Base-by-base conservation (phyloP, 805 yeast species). In the Yarrowia sp. region DNA sequence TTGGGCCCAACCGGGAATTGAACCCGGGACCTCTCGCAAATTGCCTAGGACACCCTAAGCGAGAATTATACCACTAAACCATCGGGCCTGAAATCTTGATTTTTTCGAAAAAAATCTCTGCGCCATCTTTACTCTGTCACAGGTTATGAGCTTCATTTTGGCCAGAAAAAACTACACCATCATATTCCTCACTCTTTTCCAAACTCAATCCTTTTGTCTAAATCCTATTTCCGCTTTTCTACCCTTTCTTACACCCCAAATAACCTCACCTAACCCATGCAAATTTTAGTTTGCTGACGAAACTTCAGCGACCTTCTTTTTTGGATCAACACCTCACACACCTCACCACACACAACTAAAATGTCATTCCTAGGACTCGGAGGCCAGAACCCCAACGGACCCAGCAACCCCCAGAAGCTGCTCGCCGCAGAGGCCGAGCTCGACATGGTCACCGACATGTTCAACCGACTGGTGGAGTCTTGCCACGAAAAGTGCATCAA, bases 371-470 rank as follows among this genome's bases (percentile, higher is more conserved):
- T 76, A 17, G 87, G 87, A 72, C 76, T 83, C 69, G 85, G 85
- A 66, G 84, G 84, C 64, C 51, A 41, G 38, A 73, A 79, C 66
- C 81, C 83, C 58, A 76, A 75, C 67, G 71, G 72, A 40, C 48
- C 66, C 36, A 74, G 71, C 64, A 71, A 74, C 68, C 68, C 69
- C 44, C 64, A 70, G 52, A 78, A 78, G 73, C 67, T 78, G 67
- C 76, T 76, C 56, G 96, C 96, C 70, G 99, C 99, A 62, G 98
- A 93, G 79, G 90, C 97, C 66, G 99, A 93, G 78, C 83, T 93
- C 70, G 99, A 93, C 77, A 88, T 95, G 86, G 97, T 93, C 71
- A 92, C 98, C 41, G 97, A 95, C 71, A 92, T 93, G 98, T 93
- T 93, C 85, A 93, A 93, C 84, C 72, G 87, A 72, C 81, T 92